phyloP scores from a whole-genome alignment of 2,329 filamentous ascomycete genomes.

The Cadophora gregata region DNA sequence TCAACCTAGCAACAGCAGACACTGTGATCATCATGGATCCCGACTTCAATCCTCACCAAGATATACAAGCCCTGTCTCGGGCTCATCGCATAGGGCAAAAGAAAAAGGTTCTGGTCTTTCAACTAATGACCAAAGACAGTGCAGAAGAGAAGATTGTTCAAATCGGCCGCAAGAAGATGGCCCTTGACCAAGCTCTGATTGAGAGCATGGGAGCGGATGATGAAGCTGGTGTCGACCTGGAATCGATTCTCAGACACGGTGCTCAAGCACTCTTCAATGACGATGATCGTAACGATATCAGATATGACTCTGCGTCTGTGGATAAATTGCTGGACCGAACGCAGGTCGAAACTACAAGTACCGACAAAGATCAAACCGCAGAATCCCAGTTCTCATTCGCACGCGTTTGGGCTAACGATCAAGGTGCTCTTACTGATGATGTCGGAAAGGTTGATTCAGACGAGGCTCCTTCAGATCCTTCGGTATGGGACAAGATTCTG shows the following conservation, averaged over 20 bases:
- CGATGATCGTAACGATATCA: slow-evolving; percentile 73
- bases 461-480: slow-evolving; percentile 62
- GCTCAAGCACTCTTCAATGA: slow-evolving; percentile 86
- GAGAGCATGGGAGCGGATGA: slow-evolving; percentile 90
- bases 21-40: slow-evolving; percentile 87
- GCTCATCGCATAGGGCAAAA: slow-evolving; percentile 97
- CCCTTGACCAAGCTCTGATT: slow-evolving; percentile 91
- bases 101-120: slow-evolving; percentile 94
- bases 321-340: slow-evolving; percentile 90
- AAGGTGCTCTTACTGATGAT: slow-evolving; percentile 68
- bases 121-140: slow-evolving; percentile 86
- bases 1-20: slow-evolving; percentile 95
- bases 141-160: slow-evolving; percentile 97
- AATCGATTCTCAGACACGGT: slow-evolving; percentile 86
- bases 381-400: slow-evolving; percentile 90
- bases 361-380: slow-evolving; percentile 65
- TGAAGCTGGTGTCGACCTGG: slow-evolving; percentile 77
- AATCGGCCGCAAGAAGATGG: slow-evolving; percentile 94
- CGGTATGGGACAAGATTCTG: slow-evolving; percentile 90
- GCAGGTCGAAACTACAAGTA: slow-evolving; percentile 74
- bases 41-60: slow-evolving; percentile 75
- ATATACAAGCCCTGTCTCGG: slow-evolving; percentile 92
- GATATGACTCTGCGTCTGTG: slow-evolving; percentile 82
- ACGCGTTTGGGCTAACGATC: slow-evolving; percentile 89
- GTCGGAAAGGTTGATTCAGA: slow-evolving; percentile 59